phyloP scores from a whole-genome alignment of 345 rosid species.

The Carallia brachiata region DNA sequence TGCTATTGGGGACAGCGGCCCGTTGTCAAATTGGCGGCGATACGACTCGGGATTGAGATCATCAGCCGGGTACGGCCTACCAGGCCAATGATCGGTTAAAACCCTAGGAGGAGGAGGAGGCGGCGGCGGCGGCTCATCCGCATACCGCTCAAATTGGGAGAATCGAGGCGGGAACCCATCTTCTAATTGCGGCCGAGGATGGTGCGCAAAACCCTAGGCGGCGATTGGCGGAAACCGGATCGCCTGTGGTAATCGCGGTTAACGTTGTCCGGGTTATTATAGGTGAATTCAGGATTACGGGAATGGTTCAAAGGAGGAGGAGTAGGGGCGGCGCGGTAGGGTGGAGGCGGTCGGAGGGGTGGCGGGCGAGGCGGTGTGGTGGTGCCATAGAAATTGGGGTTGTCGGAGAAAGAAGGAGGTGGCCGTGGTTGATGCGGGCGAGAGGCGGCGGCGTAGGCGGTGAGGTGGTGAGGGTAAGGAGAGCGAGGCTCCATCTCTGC shows the following conservation, averaged over 20 bases:
- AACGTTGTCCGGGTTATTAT: constrained; percentile 25
- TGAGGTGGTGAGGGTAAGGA: constrained; percentile 31
- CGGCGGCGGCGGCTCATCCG: constrained; percentile 1
- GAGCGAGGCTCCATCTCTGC: constrained; percentile 47
- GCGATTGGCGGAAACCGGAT: constrained; percentile 23
- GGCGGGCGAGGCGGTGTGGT: constrained; percentile 24
- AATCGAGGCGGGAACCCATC: constrained; percentile 16
- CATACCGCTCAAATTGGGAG: constrained; percentile 16
- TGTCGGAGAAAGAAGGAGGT: constrained; percentile 22
- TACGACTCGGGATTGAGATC: constrained; percentile 15
- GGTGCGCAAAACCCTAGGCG: constrained; percentile 20
- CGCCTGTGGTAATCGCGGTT: constrained; percentile 9
- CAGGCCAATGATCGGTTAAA: constrained; percentile 12
- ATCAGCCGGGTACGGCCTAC: constrained; percentile 23
- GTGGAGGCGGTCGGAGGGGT: constrained; percentile 22
- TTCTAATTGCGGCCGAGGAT: background rate
- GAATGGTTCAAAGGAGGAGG: constrained; percentile 20
- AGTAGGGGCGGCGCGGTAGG: constrained; percentile 24
- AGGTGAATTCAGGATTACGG: constrained; percentile 35
- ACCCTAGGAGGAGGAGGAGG: constrained; percentile 26
- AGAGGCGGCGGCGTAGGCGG: constrained; percentile 42
- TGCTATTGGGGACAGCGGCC: constrained; percentile 35
- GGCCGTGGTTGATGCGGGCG: constrained; percentile 31
- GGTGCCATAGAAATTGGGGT: constrained; percentile 27
- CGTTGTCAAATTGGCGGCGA: constrained; percentile 38